Conservation (phyloP, 345 rosid genomes). For the Streptanthus diversifolius region DNA sequence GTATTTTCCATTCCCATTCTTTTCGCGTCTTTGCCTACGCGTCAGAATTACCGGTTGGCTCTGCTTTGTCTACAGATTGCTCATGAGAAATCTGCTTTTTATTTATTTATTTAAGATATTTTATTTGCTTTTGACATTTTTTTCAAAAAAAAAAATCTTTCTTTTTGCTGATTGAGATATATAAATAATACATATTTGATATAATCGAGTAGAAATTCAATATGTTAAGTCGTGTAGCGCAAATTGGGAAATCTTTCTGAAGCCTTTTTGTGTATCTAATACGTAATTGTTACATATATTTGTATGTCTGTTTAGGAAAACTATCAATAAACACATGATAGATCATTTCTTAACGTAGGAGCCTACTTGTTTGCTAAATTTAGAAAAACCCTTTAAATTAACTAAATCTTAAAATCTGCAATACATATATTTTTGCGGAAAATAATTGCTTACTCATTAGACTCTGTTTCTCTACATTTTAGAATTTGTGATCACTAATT, state of each 20-base stretch:
- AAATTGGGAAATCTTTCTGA: constrained; percentile 1
- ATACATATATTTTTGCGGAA: background rate
- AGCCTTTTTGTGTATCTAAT: background rate
- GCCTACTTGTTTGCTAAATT: constrained; percentile 10
- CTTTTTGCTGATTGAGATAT: background rate
- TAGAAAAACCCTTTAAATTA: background rate
- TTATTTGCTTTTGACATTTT: background rate
- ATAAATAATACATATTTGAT: constrained; percentile 10
- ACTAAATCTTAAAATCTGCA: background rate
- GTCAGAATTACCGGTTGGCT: constrained; percentile 24
- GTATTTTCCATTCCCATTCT: background rate
- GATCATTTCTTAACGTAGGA: background rate
- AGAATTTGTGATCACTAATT: background rate
- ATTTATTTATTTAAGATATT: background rate
- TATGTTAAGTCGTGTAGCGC: constrained; percentile 21
- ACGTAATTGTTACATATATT: constrained; percentile 8
- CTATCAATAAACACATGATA: constrained; percentile 10
- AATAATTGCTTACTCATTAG: background rate
- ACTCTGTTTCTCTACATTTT: background rate
- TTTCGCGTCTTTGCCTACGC: constrained; percentile 20
- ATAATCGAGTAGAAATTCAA: background rate
- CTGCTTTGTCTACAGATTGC: constrained; percentile 4
- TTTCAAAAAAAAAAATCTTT: background rate
- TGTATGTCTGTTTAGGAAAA: constrained; percentile 6
- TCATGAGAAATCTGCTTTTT: constrained; percentile 1